Evolutionary conservation across 1,284 basidiomycete species (phyloP), one percentile per base, ranked within the genome.

Genomic region (Sporisorium sorghi): DNA sequence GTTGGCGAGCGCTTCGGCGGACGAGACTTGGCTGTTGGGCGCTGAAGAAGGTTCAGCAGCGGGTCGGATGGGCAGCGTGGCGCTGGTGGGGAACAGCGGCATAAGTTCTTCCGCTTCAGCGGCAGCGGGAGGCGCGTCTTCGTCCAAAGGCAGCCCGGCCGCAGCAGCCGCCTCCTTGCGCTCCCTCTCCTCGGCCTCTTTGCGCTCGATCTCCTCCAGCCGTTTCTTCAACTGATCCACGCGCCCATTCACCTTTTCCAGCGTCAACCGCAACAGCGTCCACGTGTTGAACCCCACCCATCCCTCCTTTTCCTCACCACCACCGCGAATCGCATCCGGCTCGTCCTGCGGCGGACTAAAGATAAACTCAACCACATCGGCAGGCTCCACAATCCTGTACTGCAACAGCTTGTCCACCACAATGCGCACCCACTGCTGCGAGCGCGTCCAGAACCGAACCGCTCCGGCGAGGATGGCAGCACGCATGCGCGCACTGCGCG

Each of bases 331-430:
- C 14, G 57, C 33, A 2, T 23, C 33, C 3, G 62, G 68, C 19
- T 73, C 64, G n/a, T 62, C 62, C n/a, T 10, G 44, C 3, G 71
- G 59, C 9, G 75, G 66, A 19, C 14, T 87, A 84, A 99, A 98
- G 17, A 92, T 89, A 90, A 93, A 97, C 5, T 87, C 87, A 55
- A 97, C 90, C 17, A 98, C 91, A 81, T 99, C 95, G 15, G 91
- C 89, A 0, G 95, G 93, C 81, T 98, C 94, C 30, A 99, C 91
- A 61, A 99, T 92, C 81, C 97, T 93, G 85, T 99, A 99, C 85
- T 99, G 96, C 89, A 99, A 92, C 69, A 98, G 87, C 86, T 99
- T 99, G 87, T 98, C 97, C 71, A 96, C 90, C 6, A 97, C 94
- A 79, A 99, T 84, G 23, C 66, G 44, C 7, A 80, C 49, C 83